phyloP scores from a whole-genome alignment of 1,284 basidiomycete species.

The Marasmius fiardii region DNA sequence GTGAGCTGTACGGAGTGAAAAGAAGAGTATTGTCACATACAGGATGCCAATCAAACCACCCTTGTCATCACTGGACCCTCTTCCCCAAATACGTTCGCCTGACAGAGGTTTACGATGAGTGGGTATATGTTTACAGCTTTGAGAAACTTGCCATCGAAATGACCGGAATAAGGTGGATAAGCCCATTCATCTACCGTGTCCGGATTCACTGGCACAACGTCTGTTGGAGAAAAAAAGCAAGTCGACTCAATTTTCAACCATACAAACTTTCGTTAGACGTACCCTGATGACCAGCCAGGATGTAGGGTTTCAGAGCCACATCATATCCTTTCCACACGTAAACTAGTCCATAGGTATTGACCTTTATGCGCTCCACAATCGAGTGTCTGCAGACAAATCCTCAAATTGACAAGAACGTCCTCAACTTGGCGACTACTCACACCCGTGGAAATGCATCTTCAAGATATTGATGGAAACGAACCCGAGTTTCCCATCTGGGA shows the following conservation, averaged over 20 bases:
- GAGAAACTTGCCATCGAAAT: slow-evolving; percentile 46
- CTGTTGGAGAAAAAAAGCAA: slow-evolving; percentile 25
- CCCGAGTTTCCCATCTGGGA: slow-evolving; percentile 49
- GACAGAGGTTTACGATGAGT: neutral
- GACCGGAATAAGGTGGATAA: slow-evolving; percentile 62
- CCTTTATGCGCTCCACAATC: slow-evolving; percentile 51
- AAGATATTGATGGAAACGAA: slow-evolving; percentile 47
- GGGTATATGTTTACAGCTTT: neutral
- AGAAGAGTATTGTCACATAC: slow-evolving; percentile 22
- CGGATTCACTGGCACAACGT: slow-evolving; percentile 67
- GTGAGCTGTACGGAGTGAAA: slow-evolving; percentile 8
- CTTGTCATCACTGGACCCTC: slow-evolving; percentile 60
- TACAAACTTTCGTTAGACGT: neutral
- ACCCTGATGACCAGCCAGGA: slow-evolving; percentile 73
- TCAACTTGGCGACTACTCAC: slow-evolving; percentile 26
- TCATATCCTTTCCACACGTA: slow-evolving; percentile 70
- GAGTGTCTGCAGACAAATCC: slow-evolving; percentile 38
- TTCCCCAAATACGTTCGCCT: slow-evolving; percentile 49
- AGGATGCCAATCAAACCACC: slow-evolving; percentile 52
- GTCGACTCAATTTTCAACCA: neutral
- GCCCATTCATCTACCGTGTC: slow-evolving; percentile 53
- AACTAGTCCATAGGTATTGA: slow-evolving; percentile 66
- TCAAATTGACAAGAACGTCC: neutral
- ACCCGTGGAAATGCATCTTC: slow-evolving; percentile 41
- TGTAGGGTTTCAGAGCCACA: slow-evolving; percentile 57